A percentile compares a stretch with the other conserved stretches of the same genome.
phyloP scores from a whole-genome alignment of 2,329 filamentous ascomycete species.

The Pestalotiopsis sp. region DNA sequence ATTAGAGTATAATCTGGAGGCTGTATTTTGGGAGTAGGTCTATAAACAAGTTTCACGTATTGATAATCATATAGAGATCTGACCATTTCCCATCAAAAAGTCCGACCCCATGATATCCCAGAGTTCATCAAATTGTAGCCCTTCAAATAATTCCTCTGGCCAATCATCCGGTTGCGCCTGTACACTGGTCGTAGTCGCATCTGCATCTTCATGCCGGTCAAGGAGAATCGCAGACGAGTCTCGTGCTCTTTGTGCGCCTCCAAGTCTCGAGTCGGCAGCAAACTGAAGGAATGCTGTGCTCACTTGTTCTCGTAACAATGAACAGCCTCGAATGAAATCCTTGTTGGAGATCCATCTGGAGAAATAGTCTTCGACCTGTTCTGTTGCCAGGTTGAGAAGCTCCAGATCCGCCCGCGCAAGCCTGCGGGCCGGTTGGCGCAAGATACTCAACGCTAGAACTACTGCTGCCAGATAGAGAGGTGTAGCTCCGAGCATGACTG shows the following conservation, averaged over 20 bases:
- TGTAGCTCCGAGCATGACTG: conserved; percentile 13
- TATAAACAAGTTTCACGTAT: not conserved
- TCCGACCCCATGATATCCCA: conserved; percentile 1
- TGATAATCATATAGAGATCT: not conserved
- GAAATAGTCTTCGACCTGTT: conserved; percentile 20
- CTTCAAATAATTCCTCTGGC: not conserved
- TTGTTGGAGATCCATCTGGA: not conserved
- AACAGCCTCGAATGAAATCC: conserved; percentile 2
- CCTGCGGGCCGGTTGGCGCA: conserved; percentile 17
- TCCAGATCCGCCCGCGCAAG: conserved; percentile 23
- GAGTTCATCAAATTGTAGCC: not conserved
- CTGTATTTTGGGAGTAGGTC: too few relatives aligned
- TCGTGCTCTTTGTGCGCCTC: not conserved
- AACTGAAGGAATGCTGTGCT: not conserved
- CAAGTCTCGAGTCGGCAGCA: not conserved
- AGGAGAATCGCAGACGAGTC: not conserved
- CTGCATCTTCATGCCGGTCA: not conserved
- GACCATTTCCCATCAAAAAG: not conserved
- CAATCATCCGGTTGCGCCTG: not conserved
- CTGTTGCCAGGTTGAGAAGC: conserved; percentile 17
- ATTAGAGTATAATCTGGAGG: too few relatives aligned
- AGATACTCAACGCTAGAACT: conserved; percentile 20
- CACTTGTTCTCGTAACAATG: conserved; percentile 7
- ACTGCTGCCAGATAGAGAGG: conserved; percentile 19
- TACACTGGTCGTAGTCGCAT: not conserved